Conservation (phyloP, 768 basidiomycete genomes). For the Xanthoconium purpureum region DNA sequence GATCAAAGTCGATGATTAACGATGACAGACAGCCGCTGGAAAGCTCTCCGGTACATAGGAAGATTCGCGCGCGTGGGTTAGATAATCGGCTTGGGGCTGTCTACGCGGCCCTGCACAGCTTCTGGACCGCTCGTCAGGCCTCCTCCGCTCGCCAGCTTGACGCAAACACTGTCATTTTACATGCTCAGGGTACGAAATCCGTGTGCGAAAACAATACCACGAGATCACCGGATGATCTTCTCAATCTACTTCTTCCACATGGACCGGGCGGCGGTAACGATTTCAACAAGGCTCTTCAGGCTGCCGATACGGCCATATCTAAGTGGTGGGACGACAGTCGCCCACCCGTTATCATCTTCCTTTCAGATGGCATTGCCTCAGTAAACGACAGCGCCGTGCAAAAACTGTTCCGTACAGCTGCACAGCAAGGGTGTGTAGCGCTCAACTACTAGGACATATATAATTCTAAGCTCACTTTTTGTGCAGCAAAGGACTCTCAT, state of each 20-base stretch:
- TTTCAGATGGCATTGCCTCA: constrained; percentile 45
- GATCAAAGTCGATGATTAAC: constrained; percentile 49
- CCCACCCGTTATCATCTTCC: constrained; percentile 27
- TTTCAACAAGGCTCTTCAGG: constrained; percentile 40
- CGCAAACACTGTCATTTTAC: constrained; percentile 54
- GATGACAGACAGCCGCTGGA: constrained; percentile 40
- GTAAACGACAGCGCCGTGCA: constrained; percentile 35
- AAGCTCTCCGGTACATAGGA: constrained; percentile 32
- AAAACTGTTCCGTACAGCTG: constrained; percentile 36
- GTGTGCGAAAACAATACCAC: constrained; percentile 43
- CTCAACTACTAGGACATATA: neutral
- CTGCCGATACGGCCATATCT: constrained; percentile 38
- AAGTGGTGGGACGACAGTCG: constrained; percentile 44
- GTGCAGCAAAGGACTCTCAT: constrained; percentile 33
- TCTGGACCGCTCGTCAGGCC: constrained; percentile 50
- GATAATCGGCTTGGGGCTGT: constrained; percentile 57
- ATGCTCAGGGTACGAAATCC: constrained; percentile 27
- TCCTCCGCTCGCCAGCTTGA: constrained; percentile 40
- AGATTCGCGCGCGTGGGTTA: constrained; percentile 27
- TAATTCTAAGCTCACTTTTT: neutral
- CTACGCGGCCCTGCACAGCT: constrained; percentile 47
- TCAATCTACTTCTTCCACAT: constrained; percentile 37
- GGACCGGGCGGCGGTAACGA: constrained; percentile 39
- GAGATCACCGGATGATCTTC: constrained; percentile 42
- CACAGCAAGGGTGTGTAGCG: constrained; percentile 39